These are phyloP conservation scores for Magnaporthiopsis rhizophila DNA, from an alignment of 2,329 filamentous ascomycete species.

Conservation along the genomic window DNA sequence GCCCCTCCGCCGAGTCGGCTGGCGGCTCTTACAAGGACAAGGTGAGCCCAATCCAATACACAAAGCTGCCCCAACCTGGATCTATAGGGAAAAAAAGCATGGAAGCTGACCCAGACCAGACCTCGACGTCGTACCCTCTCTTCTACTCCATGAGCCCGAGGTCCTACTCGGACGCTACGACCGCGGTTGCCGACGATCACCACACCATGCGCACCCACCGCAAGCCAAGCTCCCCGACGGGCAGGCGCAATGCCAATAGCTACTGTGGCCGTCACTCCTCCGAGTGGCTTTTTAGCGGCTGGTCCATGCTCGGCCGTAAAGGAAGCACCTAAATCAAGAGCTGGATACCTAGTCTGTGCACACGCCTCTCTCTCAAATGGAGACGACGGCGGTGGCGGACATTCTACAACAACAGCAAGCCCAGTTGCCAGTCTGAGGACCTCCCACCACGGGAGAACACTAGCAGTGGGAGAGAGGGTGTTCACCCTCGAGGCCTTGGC, in stretches of 20 bases:
- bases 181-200: background rate
- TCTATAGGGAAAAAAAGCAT: background rate
- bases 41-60: background rate
- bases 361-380: background rate
- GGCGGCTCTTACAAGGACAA: background rate
- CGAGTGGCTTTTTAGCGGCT: slow-evolving; percentile 19
- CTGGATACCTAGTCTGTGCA: background rate
- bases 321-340: background rate
- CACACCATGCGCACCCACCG: background rate
- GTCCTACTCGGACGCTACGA: background rate
- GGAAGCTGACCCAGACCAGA: background rate
- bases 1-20: background rate
- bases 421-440: background rate
- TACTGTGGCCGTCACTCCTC: slow-evolving; percentile 18
- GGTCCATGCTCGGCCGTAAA: slow-evolving; percentile 9
- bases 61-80: too few relatives aligned
- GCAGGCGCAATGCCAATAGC: slow-evolving; percentile 19
- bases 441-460: background rate
- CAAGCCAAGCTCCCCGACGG: slow-evolving; percentile 5
- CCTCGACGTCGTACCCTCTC: background rate
- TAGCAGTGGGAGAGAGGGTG: background rate
- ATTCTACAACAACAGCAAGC: background rate
- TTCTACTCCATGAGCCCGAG: background rate
- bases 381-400: background rate
- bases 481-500: background rate